Base-by-base conservation (phyloP, 2,329 filamentous ascomycete genomes). In the Microascus cirrosus region DNA sequence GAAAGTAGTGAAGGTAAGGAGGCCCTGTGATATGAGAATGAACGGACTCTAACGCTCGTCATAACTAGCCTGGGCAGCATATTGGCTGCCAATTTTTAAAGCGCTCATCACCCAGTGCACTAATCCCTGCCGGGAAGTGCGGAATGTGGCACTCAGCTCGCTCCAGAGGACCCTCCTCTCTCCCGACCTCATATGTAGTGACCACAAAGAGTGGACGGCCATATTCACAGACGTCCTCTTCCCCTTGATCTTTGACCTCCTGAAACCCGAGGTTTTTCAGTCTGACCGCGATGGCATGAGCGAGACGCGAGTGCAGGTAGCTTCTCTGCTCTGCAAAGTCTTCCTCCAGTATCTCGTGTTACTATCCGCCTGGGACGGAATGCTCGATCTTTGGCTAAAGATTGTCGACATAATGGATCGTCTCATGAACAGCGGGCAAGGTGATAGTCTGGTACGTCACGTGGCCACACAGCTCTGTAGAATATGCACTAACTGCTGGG, bases 151-250 rank as follows among this genome's bases (percentile, higher is more conserved):
- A 1, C 90, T 97, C 64, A 84, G 87, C 8, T 90, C 86, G 11
- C 77, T 99, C 18, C 93, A 97, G 69, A 82, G 92, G 58, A 87
- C 90, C 2, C 79, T 99, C 1, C 80, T 97, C 1, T 94, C 90
- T 1, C 87, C 90, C 0, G 86, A 94, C 60, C 79, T 97, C 45
- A 90, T 87, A 1, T 87, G 87, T n/a, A 83, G 81, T 54, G 87
- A 94, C 61, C 89, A 95, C 66, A 83, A 89, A 63, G 90, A 95
- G 72, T 97, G 94, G 93, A 94, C 87, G 0, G 89, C 90, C 48
- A 96, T 99, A 56, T 99, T 99, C 70, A 84, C 85, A 61, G 89
- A 96, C 68, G 92, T 97, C 1, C 77, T 99, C 18, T 96, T 99
- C 71, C 94, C 94, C 1, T 78, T 99, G 15, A 93, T 97, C 61